phyloP scores from a whole-genome alignment of 2,329 filamentous ascomycete species.

The Chaetomiaceae sp. region DNA sequence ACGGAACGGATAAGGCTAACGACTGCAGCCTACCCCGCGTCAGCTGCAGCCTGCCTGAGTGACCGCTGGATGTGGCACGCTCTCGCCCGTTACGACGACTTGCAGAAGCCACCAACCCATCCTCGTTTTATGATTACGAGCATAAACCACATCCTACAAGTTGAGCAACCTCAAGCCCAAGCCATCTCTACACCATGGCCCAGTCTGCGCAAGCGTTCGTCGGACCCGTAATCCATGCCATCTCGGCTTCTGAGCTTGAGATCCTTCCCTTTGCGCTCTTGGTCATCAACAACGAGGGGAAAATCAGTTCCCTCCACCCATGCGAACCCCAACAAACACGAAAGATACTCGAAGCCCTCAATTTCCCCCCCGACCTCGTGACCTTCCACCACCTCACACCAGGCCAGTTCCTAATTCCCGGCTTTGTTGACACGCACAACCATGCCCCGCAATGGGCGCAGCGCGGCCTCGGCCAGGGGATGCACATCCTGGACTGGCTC shows the following conservation, averaged over 20 bases:
- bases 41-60: no score
- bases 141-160: no score
- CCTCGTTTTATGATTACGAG: no score
- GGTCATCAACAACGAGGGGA: conserved; percentile 25
- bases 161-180: no score
- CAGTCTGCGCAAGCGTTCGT: conserved; percentile 4
- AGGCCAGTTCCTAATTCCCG: conserved; percentile 53
- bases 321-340: conserved; percentile 9
- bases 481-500: conserved; percentile 60
- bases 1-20: no score
- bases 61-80: no score
- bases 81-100: no score
- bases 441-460: conserved; percentile 58
- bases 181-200: conserved; percentile 2
- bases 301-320: conserved; percentile 28
- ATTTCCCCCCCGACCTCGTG: conserved; percentile 13
- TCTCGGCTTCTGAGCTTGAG: conserved; percentile 16
- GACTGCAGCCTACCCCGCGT: no score
- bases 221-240: conserved; percentile 21
- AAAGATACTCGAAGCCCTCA: conserved; percentile 8
- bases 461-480: conserved; percentile 45
- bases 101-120: no score
- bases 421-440: conserved; percentile 64
- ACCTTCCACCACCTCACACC: conserved; percentile 18
- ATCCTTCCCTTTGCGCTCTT: conserved; percentile 19